Conservation (phyloP, 1,139 yeast species). For the Citeromyces siamensis region DNA sequence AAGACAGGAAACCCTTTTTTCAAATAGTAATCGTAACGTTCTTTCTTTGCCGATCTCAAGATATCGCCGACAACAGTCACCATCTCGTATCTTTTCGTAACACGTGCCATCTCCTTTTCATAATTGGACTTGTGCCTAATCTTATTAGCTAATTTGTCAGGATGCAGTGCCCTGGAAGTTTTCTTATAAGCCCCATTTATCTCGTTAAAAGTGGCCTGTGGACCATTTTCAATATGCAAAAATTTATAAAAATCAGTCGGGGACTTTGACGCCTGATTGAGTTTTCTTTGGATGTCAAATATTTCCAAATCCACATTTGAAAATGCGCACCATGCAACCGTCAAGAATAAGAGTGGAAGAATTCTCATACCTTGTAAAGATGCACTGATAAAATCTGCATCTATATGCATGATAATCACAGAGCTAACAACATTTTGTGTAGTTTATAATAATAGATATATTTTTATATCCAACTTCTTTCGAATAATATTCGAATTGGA, state of each 20-base stretch:
- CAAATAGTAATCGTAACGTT: constrained; percentile 77
- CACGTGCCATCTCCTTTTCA: constrained; percentile 25
- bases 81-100: constrained; percentile 56
- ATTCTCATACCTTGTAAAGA: too few species aligned
- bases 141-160: constrained; percentile 53
- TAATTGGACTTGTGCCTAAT: constrained; percentile 14
- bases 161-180: constrained; percentile 63
- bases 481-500: too few species aligned
- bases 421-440: too few species aligned
- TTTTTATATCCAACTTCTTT: too few species aligned
- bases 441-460: too few species aligned
- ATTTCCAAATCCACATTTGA: constrained; percentile 66
- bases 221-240: constrained; percentile 37
- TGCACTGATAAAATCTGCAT: too few species aligned
- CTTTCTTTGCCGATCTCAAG: constrained; percentile 49
- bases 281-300: constrained; percentile 58
- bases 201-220: constrained; percentile 45
- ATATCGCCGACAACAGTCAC: constrained; percentile 67
- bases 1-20: constrained; percentile 81
- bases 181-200: constrained; percentile 69
- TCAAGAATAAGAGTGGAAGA: too few species aligned
- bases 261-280: constrained; percentile 50
- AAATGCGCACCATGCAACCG: too few species aligned
- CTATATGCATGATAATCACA: too few species aligned
- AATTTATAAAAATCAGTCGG: constrained; percentile 60